Evolutionary conservation across 768 basidiomycete genomes (phyloP).

Genomic region (Hypsizygus marmoreus): DNA sequence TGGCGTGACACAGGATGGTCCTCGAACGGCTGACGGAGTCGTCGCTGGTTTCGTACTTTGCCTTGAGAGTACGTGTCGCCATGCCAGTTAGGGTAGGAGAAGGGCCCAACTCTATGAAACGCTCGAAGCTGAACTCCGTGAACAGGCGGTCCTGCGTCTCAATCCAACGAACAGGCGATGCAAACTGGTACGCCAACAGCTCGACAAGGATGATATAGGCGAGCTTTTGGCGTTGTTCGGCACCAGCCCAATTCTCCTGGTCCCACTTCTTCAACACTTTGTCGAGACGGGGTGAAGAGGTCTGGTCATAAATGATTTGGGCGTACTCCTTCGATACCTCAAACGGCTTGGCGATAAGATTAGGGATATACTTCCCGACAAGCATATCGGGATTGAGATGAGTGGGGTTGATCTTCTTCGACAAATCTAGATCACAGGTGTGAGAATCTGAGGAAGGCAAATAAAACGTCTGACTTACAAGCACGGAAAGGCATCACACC

Average conservation of each 20-base stretch:
- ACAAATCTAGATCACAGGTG: constrained; percentile 63
- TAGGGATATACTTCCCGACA: constrained; percentile 94
- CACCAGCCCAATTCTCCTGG: constrained; percentile 80
- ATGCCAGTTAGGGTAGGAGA: constrained; percentile 96
- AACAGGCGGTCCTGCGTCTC: constrained; percentile 98
- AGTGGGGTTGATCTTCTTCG: constrained; percentile 94
- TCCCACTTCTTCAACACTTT: constrained; percentile 96
- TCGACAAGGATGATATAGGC: constrained; percentile 97
- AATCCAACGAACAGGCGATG: constrained; percentile 98
- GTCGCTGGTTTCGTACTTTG: constrained; percentile 90
- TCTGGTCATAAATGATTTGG: constrained; percentile 95
- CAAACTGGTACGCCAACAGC: constrained; percentile 96
- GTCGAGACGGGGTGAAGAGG: constrained; percentile 91
- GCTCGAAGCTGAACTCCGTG: constrained; percentile 82
- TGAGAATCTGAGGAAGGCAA: background rate
- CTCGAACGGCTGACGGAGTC: constrained; percentile 81
- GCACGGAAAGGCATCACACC: constrained; percentile 97
- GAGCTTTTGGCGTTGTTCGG: constrained; percentile 86
- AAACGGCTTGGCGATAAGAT: constrained; percentile 90
- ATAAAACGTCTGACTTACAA: constrained; percentile 55
- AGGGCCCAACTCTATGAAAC: constrained; percentile 94
- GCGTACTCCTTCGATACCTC: constrained; percentile 84
- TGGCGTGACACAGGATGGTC: constrained; percentile 88
- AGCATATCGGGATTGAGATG: constrained; percentile 95
- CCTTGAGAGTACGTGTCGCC: constrained; percentile 87